Evolutionary conservation across 2,329 filamentous ascomycete species (phyloP).

Genomic region (Arachnomyces sp.): DNA sequence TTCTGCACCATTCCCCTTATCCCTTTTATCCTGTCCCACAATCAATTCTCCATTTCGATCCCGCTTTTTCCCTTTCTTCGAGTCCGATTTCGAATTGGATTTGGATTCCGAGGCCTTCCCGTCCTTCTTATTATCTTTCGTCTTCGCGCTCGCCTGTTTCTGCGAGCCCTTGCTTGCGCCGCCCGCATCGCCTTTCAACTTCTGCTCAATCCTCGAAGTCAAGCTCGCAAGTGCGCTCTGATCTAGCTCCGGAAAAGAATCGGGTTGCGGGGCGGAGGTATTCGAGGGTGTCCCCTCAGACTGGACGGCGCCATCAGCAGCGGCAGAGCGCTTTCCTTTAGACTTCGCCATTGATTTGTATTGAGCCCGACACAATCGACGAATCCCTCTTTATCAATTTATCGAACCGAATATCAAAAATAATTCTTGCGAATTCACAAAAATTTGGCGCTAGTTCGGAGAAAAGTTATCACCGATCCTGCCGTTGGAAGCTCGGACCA

Average conservation of each 20-base stretch:
- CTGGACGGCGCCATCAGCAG: conserved; percentile 13
- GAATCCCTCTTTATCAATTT: background rate
- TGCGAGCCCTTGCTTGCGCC: conserved; percentile 14
- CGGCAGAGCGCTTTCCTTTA: conserved; percentile 28
- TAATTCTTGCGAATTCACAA: conserved; percentile 1
- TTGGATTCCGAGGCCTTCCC: conserved; percentile 15
- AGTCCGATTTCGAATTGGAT: conserved; percentile 13
- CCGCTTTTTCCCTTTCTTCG: conserved; percentile 35
- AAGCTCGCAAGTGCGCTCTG: conserved; percentile 33
- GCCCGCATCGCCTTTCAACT: conserved; percentile 26
- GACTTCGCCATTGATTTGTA: conserved; percentile 28
- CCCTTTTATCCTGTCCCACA: conserved; percentile 24
- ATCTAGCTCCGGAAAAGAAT: conserved; percentile 26
- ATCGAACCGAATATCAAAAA: background rate
- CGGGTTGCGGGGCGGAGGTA: conserved; percentile 16
- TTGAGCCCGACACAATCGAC: conserved; percentile 10
- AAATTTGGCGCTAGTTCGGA: conserved; percentile 12
- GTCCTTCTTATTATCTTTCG: conserved; percentile 13
- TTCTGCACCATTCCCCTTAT: conserved; percentile 7
- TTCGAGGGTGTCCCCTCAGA: conserved; percentile 14
- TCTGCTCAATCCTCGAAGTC: conserved; percentile 35
- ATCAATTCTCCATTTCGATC: conserved; percentile 40
- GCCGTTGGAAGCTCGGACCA: conserved; percentile 9
- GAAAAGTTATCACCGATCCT: conserved; percentile 15
- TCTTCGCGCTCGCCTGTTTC: conserved; percentile 18